Percentiles rank a stretch among this genome's conserved stretches.
Evolutionary conservation across 805 yeast species (phyloP).

Genomic region (Hanseniaspora thailandica): DNA sequence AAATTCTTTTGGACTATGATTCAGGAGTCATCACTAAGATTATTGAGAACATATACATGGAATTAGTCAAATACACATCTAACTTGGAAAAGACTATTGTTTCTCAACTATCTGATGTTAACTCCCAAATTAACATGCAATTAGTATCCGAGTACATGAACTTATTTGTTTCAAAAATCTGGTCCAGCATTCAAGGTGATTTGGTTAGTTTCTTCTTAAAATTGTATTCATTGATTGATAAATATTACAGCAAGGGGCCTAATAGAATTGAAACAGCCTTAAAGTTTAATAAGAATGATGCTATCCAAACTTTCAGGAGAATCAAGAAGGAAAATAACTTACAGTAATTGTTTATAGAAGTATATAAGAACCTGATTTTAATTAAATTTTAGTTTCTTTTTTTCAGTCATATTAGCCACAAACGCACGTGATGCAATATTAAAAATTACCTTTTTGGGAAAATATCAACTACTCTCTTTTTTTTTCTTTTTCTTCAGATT

Average conservation of each 20-base stretch:
- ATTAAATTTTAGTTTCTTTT: background rate
- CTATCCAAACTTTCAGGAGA: slow-evolving; percentile 40
- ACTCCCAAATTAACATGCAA: background rate
- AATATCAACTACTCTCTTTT: background rate
- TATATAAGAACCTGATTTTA: background rate
- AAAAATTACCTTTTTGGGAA: background rate
- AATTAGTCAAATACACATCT: slow-evolving; percentile 45
- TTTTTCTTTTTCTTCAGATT: background rate
- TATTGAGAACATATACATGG: slow-evolving; percentile 43
- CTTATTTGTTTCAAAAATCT: slow-evolving; percentile 47
- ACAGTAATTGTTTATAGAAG: background rate
- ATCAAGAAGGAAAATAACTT: slow-evolving; percentile 17
- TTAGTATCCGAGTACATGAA: slow-evolving; percentile 35
- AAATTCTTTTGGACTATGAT: slow-evolving; percentile 47
- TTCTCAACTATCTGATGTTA: slow-evolving; percentile 16
- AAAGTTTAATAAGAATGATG: slow-evolving; percentile 43
- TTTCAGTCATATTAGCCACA: background rate
- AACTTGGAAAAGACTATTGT: slow-evolving; percentile 19
- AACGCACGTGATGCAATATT: background rate
- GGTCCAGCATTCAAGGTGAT: slow-evolving; percentile 60
- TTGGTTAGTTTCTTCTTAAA: slow-evolving; percentile 45
- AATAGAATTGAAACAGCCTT: slow-evolving; percentile 28
- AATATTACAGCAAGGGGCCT: slow-evolving; percentile 38
- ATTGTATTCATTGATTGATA: slow-evolving; percentile 44
- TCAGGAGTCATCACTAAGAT: slow-evolving; percentile 44